These are phyloP conservation scores for Omphalotus olearius DNA, from an alignment of 1,284 basidiomycete species.

Conservation along the genomic window DNA sequence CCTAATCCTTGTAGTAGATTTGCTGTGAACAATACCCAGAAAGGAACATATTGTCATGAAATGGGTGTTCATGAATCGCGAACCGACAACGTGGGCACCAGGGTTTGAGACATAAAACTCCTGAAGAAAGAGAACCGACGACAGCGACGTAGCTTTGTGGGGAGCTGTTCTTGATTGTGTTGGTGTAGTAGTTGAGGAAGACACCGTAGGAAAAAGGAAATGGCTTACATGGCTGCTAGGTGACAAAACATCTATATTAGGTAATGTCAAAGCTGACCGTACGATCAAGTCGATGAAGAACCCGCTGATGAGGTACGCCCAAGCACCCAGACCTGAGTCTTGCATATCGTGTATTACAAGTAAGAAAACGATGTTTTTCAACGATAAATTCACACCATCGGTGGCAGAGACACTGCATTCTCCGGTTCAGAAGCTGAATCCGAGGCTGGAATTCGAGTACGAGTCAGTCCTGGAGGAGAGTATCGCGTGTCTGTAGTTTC, in stretches of 20 bases:
- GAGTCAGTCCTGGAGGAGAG: no score
- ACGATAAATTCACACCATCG: background rate
- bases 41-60: constrained; percentile 11
- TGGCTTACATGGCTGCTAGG: constrained; percentile 2
- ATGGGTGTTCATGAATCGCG: constrained; percentile 11
- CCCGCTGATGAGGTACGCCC: constrained; percentile 14
- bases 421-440: background rate
- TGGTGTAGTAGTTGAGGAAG: constrained; percentile 14
- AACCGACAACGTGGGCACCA: no score
- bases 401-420: constrained; percentile 6
- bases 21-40: no score
- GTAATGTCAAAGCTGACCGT: background rate
- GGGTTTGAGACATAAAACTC: constrained; percentile 11
- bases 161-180: constrained; percentile 1
- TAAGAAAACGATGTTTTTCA: background rate
- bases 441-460: no score
- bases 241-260: no score
- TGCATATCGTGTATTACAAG: background rate
- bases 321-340: constrained; percentile 13
- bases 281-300: background rate
- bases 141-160: constrained; percentile 8
- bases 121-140: constrained; percentile 11
- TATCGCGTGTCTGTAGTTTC: no score
- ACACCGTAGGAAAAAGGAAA: constrained; percentile 15
- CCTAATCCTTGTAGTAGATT: no score